Evolutionary conservation across 768 basidiomycete genomes (phyloP).

Genomic region (Russula sp.): DNA sequence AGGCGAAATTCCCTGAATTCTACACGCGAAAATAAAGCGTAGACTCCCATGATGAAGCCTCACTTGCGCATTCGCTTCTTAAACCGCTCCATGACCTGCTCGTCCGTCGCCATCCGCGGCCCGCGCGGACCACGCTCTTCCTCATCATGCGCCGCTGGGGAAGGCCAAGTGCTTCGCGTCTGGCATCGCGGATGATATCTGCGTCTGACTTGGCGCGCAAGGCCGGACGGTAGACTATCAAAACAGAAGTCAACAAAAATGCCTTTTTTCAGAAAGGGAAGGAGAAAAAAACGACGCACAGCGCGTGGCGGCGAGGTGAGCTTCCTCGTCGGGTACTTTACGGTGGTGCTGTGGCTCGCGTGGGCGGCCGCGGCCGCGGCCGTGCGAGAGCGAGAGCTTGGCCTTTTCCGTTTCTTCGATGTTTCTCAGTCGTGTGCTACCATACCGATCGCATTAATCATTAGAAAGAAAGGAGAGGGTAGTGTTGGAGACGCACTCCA

Average conservation of each 20-base stretch:
- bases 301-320: constrained; percentile 80
- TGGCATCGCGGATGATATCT: constrained; percentile 84
- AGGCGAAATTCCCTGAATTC: neutral
- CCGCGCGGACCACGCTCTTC: constrained; percentile 41
- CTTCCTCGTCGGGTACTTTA: constrained; percentile 62
- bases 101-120: constrained; percentile 86
- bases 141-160: constrained; percentile 53
- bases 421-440: constrained; percentile 83
- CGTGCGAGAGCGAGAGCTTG: constrained; percentile 79
- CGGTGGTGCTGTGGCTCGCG: constrained; percentile 42
- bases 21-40: neutral
- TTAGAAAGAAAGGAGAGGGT: neutral
- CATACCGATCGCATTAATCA: too few relatives aligned
- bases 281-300: constrained; percentile 51
- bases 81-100: constrained; percentile 93
- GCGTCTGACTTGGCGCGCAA: constrained; percentile 81
- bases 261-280: neutral
- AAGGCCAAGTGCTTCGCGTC: constrained; percentile 80
- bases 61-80: constrained; percentile 92
- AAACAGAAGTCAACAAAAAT: constrained; percentile 1
- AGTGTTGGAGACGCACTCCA: constrained; percentile 70
- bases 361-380: constrained; percentile 41
- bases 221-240: constrained; percentile 79
- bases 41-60: too few relatives aligned
- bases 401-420: constrained; percentile 98